Base-by-base conservation (phyloP, 305 asterid species). In the Petunia hybrid region DNA sequence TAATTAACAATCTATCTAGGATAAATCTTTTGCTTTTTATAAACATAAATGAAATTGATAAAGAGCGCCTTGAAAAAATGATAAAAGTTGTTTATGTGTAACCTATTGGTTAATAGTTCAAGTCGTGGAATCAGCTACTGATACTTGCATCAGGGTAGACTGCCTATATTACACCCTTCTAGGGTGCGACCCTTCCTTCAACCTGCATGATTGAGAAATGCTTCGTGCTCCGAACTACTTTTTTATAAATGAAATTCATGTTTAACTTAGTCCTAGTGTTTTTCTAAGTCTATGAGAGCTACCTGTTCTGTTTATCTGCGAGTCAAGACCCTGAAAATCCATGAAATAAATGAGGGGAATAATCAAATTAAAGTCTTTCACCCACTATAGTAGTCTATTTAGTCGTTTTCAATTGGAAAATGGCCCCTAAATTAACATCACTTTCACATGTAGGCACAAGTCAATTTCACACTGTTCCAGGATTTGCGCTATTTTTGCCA, bases 381-480 rank as follows among this genome's bases (percentile, higher is more conserved):
- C 41, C 9, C n/a, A 67, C 41, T 67, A 55, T 12, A 12, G 31
- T 55, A n/a, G 38, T 69, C 4, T 69, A 69, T 43, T 69, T 69
- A 1, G 22, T 36, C 38, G 41, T 12, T 69, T 45, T 45, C 16
- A 4, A 16, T 43, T 69, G 4, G 41, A 41, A 46, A 69, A 45
- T 68, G 76, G 14, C 56, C 56, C 56, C 56, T 55, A 67, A 35
- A 64, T 40, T 46, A 46, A 6, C 7, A 57, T 57, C 13, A 3
- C 42, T 64, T 68, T 68, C 59, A n/a, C 76, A 43, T 2, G 40
- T 69, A 43, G 3, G 31, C 40, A 60, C 22, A 63, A 63, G 8
- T 63, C 43, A 63, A 63, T 9, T 63, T 63, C 69, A 63, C 69
- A 63, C 38, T 63, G 12, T 63, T 63, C 69, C 16, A 63, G 45